These are phyloP conservation scores for Iberis pinnata DNA, from an alignment of 345 rosid species.

Conservation along the genomic window DNA sequence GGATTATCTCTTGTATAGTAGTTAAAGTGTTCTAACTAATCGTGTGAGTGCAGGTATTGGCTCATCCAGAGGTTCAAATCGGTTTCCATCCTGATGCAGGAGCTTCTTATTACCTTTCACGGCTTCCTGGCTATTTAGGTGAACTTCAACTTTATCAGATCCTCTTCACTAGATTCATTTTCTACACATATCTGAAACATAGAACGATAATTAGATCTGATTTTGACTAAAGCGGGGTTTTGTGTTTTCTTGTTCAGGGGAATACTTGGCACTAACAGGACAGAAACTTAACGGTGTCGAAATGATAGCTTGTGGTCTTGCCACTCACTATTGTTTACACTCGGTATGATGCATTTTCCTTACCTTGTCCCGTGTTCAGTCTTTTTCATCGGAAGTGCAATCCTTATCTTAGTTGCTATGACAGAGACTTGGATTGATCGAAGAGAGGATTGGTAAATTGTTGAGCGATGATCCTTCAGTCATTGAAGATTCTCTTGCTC, in stretches of 20 bases:
- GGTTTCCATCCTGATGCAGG: conserved; percentile 95
- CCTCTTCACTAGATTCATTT: conserved; percentile 1
- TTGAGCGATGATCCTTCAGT: conserved; percentile 67
- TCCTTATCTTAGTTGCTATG: conserved; percentile 20
- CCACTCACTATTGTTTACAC: conserved; percentile 72
- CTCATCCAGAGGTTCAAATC: conserved; percentile 69
- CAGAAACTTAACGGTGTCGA: conserved; percentile 79
- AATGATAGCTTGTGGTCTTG: conserved; percentile 93
- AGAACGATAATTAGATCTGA: too few species aligned
- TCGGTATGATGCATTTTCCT: conserved; percentile 39
- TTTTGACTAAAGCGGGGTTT: too few species aligned
- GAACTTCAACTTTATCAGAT: conserved; percentile 13
- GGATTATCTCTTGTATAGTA: too few species aligned
- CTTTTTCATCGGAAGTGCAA: conserved; percentile 1
- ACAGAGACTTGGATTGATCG: conserved; percentile 66
- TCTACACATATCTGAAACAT: conserved; percentile 9
- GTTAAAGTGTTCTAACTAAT: too few species aligned
- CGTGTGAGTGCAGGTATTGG: conserved; percentile 64
- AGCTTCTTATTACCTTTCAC: conserved; percentile 83
- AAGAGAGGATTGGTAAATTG: conserved; percentile 76
- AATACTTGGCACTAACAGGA: conserved; percentile 86
- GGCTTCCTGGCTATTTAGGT: conserved; percentile 84
- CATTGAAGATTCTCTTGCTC: conserved; percentile 75
- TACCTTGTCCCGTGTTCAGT: conserved; percentile 10
- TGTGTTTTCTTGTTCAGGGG: conserved; percentile 45